Conservation (phyloP, 345 rosid genomes). For the Tarenaya hassleriana region DNA sequence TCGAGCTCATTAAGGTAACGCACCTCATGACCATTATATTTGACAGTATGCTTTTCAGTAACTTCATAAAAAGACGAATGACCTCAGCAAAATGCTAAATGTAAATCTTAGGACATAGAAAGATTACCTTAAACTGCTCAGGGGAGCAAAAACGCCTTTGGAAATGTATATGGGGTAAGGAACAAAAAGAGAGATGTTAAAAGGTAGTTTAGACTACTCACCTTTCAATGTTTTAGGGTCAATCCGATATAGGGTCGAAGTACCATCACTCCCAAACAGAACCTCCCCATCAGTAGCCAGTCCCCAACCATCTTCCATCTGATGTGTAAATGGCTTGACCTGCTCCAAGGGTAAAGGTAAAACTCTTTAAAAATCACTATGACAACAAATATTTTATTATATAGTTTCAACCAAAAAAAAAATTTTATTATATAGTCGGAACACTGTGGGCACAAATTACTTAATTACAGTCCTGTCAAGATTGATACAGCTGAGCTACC, state of each 20-base stretch:
- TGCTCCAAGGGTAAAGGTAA: constrained; percentile 31
- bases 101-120: constrained; percentile 3
- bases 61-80: constrained; percentile 40
- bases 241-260: constrained; percentile 69
- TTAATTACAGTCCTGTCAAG: background rate
- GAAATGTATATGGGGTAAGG: constrained; percentile 1
- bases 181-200: constrained; percentile 14
- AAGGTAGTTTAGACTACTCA: constrained; percentile 20
- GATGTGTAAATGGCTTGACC: constrained; percentile 59
- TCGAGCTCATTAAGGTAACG: constrained; percentile 81
- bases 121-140: background rate
- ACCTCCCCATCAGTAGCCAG: constrained; percentile 82
- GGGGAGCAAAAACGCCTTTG: background rate
- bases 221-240: constrained; percentile 71
- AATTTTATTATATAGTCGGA: constrained; percentile 3
- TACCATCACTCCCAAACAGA: constrained; percentile 86
- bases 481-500: constrained; percentile 8
- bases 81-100: background rate
- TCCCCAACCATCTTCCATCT: constrained; percentile 98
- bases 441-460: constrained; percentile 7
- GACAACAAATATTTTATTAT: background rate
- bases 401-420: constrained; percentile 3
- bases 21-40: constrained; percentile 52
- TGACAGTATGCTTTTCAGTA: constrained; percentile 39
- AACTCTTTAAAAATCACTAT: too few species aligned